phyloP scores from a whole-genome alignment of 1,284 basidiomycete genomes.

The Trichosporon sp. region DNA sequence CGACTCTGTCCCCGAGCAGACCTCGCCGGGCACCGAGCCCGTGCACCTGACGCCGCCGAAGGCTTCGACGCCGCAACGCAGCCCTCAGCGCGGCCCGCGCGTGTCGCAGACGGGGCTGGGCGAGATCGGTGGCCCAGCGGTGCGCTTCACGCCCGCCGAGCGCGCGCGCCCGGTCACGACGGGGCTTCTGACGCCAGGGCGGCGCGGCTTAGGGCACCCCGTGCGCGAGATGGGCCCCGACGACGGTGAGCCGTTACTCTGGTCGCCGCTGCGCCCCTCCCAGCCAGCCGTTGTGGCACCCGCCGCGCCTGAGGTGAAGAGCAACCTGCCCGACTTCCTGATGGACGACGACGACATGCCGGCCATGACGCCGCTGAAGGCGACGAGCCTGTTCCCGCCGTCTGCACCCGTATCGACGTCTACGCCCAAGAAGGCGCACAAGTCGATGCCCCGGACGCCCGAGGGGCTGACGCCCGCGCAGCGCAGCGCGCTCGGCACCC shows the following conservation, averaged over 20 bases:
- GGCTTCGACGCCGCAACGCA: slow-evolving; percentile 13
- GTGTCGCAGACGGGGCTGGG: slow-evolving; percentile 14
- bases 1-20: slow-evolving; percentile 6
- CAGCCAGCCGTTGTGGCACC: not conserved
- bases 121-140: slow-evolving; percentile 19
- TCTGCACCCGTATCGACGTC: not conserved
- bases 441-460: not conserved
- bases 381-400: slow-evolving; percentile 35
- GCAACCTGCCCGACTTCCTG: not conserved
- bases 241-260: not conserved
- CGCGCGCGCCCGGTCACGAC: not conserved
- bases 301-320: not conserved
- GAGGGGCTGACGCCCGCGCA: slow-evolving; percentile 9
- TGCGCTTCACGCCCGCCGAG: slow-evolving; percentile 10
- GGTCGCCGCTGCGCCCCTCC: not conserved
- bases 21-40: not conserved
- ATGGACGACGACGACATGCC: slow-evolving; percentile 5
- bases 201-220: not conserved
- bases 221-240: not conserved
- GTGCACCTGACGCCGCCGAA: not conserved
- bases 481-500: slow-evolving; percentile 31
- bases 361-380: not conserved
- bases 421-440: not conserved
- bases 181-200: not conserved
- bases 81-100: slow-evolving; percentile 16